Conservation (phyloP, 805 yeast species). For the Candida oleophila region DNA sequence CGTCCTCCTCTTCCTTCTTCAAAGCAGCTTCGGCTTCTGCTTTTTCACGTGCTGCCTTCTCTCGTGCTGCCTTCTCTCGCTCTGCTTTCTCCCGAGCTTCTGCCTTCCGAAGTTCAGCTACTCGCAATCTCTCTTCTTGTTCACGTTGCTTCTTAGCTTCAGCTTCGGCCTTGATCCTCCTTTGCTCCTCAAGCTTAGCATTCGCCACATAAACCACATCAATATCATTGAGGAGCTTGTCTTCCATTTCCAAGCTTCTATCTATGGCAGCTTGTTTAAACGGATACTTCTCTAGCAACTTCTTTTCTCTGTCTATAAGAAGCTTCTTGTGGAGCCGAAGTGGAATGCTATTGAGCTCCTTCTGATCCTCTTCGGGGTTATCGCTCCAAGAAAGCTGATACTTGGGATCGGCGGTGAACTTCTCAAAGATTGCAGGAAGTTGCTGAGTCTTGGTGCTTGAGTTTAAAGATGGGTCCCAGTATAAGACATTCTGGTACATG, state of each 20-base stretch:
- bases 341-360: constrained; percentile 32
- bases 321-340: constrained; percentile 40
- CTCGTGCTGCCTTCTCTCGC: no score
- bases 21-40: background rate
- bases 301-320: constrained; percentile 30
- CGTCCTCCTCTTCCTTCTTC: background rate
- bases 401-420: constrained; percentile 25
- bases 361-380: constrained; percentile 15
- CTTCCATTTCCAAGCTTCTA: constrained; percentile 20
- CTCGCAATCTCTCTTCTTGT: constrained; percentile 2
- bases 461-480: constrained; percentile 56
- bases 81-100: background rate
- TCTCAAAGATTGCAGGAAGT: constrained; percentile 32
- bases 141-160: constrained; percentile 4
- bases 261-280: constrained; percentile 30
- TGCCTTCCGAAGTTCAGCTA: background rate
- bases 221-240: constrained; percentile 13
- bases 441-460: constrained; percentile 15
- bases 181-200: background rate
- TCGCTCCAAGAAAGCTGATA: constrained; percentile 34
- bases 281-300: constrained; percentile 33
- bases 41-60: background rate
- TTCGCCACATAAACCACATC: constrained; percentile 1
- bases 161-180: background rate
- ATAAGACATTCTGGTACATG: constrained; percentile 58